phyloP scores from a whole-genome alignment of 73 alveolate species.

The Paramecium sexaurelia region DNA sequence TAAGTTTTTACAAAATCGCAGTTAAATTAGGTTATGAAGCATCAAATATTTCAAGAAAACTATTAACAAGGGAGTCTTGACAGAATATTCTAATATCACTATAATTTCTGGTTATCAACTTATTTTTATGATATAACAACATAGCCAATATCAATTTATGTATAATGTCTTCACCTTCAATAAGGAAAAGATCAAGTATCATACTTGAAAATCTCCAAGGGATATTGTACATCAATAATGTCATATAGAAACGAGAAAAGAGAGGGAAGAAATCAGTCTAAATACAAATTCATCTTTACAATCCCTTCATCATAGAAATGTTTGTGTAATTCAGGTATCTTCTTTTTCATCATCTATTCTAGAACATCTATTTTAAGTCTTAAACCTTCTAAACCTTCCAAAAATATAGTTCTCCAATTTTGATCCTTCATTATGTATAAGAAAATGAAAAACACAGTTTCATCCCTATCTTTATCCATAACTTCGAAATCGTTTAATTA shows the following conservation, averaged over 20 bases:
- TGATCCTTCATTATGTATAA: neutral
- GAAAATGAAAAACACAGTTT: neutral
- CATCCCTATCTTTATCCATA: slow-evolving; percentile 6
- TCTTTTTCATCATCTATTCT: neutral
- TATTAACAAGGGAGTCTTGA: neutral
- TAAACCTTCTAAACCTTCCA: neutral
- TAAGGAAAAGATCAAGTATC: neutral
- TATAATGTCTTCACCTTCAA: neutral
- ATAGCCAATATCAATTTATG: neutral
- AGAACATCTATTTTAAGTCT: neutral
- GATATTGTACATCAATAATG: neutral
- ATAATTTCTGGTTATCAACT: neutral
- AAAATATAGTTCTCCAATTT: neutral
- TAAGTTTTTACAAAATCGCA: neutral
- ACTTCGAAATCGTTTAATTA: neutral
- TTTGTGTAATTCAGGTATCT: neutral
- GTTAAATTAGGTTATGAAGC: neutral
- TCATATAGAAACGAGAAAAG: neutral
- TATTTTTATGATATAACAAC: neutral
- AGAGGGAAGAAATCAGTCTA: neutral
- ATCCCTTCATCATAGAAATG: slow-evolving; percentile 1
- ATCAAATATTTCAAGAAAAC: neutral
- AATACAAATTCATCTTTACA: neutral
- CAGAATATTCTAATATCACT: neutral
- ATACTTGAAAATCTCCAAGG: neutral